Evolutionary conservation across 345 rosid genomes (phyloP), one percentile per base, ranked within the genome.

Genomic region (Dipteronia sinensis): DNA sequence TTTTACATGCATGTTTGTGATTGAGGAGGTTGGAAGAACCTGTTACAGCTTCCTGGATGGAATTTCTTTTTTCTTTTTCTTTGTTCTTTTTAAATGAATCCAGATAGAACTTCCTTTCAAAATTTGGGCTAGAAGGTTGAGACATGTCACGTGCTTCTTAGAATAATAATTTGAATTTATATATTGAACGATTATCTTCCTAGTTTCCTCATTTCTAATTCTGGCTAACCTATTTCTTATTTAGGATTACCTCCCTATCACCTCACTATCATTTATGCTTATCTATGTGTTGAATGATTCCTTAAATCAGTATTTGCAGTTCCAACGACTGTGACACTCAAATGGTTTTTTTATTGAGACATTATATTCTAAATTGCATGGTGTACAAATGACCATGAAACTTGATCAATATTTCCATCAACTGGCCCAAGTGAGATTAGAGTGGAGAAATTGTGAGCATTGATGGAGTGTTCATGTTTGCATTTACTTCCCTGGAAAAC

Each of bases 381-480:
- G 10, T 40, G 19, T 25, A 70, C 38, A 73, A 73, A 73, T 38
- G 8, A 29, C 20, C 53, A 13, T 40, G 76, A 72, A 53, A 27
- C 74, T 10, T 53, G 65, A n/a, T 38, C 74, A 55, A 47, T 31
- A 29, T 71, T 46, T 38, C 58, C 49, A 1, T 71, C 74, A 55
- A 55, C 25, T 55, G 22, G 29, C 25, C 27, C 49, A 55, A 55
- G 17, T 11, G 47, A 31, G 65, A 63, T 63, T 63, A 25, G 38
- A 63, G 38, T 31, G 65, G 49, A 5, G 63, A 10, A 55, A 20
- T 0, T 55, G 34, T 19, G 15, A 10, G 17, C 4, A 31, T 31
- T 63, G 19, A 55, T n/a, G 0, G 55, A 22, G n/a, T n/a, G 51
- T 55, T 46, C 15, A 42, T 42, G 49, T 46, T 46, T 46, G 49